Evolutionary conservation across 208 protist species (phyloP).

Genomic region (Leishmania arabica): DNA sequence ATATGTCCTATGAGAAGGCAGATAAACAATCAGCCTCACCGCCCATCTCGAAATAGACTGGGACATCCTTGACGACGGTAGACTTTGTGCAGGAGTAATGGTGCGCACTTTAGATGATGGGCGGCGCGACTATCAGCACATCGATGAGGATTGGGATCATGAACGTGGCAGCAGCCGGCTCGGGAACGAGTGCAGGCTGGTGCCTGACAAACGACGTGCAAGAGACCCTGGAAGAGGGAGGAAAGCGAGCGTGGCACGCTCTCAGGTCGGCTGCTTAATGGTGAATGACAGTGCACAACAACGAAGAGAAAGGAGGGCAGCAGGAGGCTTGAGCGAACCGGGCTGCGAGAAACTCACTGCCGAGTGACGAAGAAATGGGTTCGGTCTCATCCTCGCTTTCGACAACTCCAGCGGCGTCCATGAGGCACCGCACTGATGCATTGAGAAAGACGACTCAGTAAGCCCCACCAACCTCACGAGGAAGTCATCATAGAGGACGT

Average conservation of each 20-base stretch:
- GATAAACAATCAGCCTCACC: slow-evolving; percentile 3
- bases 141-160: background rate
- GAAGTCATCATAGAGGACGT: background rate
- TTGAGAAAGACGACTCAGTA: background rate
- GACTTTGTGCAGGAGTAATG: background rate
- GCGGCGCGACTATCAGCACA: background rate
- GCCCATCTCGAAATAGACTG: slow-evolving; percentile 14
- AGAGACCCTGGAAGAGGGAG: background rate
- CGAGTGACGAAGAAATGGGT: background rate
- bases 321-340: background rate
- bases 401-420: background rate
- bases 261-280: background rate
- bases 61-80: background rate
- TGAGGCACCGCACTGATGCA: background rate
- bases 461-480: background rate
- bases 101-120: background rate
- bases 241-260: background rate
- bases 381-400: background rate
- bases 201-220: background rate
- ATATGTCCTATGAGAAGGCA: background rate
- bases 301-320: background rate
- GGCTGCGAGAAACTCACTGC: background rate
- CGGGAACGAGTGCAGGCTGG: background rate
- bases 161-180: background rate
- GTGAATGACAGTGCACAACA: background rate